phyloP scores from a whole-genome alignment of 2,329 filamentous ascomycete species.

The Penicillium sp. region DNA sequence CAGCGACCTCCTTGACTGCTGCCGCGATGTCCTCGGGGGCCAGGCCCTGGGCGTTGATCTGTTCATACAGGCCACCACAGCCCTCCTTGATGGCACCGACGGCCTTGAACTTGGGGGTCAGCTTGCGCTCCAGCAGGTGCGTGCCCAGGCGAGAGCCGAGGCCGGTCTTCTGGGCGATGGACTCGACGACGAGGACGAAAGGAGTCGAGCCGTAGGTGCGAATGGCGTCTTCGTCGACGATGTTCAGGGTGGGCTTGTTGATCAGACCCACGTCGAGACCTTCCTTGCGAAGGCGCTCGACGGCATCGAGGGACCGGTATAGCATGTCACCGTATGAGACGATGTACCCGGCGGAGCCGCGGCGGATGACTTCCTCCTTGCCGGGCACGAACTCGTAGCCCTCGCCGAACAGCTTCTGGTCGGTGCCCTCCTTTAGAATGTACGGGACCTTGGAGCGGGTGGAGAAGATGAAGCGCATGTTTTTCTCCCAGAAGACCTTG shows the following conservation, averaged over 20 bases:
- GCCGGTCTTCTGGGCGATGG: slow-evolving; percentile 42
- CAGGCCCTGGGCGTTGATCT: slow-evolving; percentile 40
- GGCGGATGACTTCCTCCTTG: slow-evolving; percentile 41
- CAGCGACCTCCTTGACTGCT: slow-evolving; percentile 28
- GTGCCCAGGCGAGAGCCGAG: slow-evolving; percentile 39
- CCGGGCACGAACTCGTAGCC: slow-evolving; percentile 38
- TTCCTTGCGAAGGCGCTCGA: slow-evolving; percentile 37
- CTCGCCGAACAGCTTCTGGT: slow-evolving; percentile 37
- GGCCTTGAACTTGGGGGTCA: slow-evolving; percentile 38
- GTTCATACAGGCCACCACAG: slow-evolving; percentile 39
- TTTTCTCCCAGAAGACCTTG: slow-evolving; percentile 40
- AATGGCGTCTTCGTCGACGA: slow-evolving; percentile 41
- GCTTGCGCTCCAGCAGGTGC: slow-evolving; percentile 36
- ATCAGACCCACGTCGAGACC: slow-evolving; percentile 40
- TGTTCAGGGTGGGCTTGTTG: slow-evolving; percentile 42
- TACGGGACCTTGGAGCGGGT: slow-evolving; percentile 41
- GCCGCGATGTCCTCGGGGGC: slow-evolving; percentile 35
- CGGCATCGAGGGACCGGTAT: slow-evolving; percentile 41
- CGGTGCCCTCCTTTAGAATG: slow-evolving; percentile 37
- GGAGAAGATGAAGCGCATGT: slow-evolving; percentile 40
- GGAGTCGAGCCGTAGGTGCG: slow-evolving; percentile 35
- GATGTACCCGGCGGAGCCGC: slow-evolving; percentile 38
- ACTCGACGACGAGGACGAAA: slow-evolving; percentile 41
- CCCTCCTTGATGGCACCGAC: slow-evolving; percentile 42
- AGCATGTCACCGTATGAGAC: slow-evolving; percentile 43